Evolutionary conservation across 2,329 filamentous ascomycete genomes (phyloP).

Genomic region (Colletotrichum limetticola): DNA sequence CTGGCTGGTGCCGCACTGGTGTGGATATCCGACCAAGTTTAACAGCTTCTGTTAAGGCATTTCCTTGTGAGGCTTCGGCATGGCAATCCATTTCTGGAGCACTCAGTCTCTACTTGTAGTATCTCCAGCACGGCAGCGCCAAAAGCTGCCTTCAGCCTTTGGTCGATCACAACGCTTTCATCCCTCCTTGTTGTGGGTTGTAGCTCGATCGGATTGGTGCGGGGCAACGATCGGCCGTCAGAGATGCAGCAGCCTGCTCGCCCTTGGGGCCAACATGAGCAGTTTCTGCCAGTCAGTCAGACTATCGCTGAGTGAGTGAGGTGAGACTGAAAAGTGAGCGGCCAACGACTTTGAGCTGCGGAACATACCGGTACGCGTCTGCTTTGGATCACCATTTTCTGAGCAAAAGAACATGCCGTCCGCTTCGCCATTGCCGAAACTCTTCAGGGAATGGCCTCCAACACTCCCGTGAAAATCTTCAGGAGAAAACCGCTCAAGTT

Average conservation of each 20-base stretch:
- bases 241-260: constrained; percentile 28
- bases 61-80: constrained; percentile 22
- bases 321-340: constrained; percentile 29
- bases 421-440: constrained; percentile 18
- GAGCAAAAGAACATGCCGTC: neutral
- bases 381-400: neutral
- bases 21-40: constrained; percentile 17
- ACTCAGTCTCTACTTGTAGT: neutral
- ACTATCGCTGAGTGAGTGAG: neutral
- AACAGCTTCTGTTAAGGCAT: constrained; percentile 22
- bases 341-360: constrained; percentile 1
- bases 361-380: neutral
- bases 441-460: constrained; percentile 7
- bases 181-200: constrained; percentile 8
- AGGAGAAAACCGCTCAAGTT: constrained; percentile 22
- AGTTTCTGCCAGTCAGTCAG: neutral
- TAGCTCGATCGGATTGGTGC: constrained; percentile 30
- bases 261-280: neutral
- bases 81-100: constrained; percentile 1
- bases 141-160: constrained; percentile 8
- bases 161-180: constrained; percentile 9
- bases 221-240: constrained; percentile 22
- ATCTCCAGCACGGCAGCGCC: neutral
- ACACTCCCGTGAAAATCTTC: constrained; percentile 23
- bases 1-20: constrained; percentile 32